Conservation (phyloP, 768 basidiomycete species). For the Boletus eberwhitei region DNA sequence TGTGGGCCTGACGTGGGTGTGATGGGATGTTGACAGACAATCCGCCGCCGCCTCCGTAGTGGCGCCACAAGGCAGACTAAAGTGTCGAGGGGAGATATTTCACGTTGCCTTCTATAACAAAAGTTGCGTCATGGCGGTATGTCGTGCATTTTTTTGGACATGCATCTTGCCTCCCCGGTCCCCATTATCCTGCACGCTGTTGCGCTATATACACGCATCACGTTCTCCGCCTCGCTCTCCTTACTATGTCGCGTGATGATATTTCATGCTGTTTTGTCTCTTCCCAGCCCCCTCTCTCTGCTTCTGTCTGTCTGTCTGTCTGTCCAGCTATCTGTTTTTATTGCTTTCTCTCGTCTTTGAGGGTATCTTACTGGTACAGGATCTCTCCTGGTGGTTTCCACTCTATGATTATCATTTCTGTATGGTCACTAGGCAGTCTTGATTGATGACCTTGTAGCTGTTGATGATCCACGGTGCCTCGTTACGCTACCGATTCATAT, state of each 20-base stretch:
- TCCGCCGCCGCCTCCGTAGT: slow-evolving; percentile 5
- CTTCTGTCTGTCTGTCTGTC: neutral
- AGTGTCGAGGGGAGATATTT: neutral
- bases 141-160: neutral
- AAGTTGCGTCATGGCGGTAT: neutral
- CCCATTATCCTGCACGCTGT: neutral
- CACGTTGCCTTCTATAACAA: neutral
- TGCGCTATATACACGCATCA: neutral
- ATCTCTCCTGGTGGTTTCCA: neutral
- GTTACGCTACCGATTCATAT: slow-evolving; percentile 4
- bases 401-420: neutral
- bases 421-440: neutral
- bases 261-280: neutral
- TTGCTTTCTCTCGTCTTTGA: neutral
- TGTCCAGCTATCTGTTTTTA: neutral
- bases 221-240: neutral
- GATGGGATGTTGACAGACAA: slow-evolving; percentile 4
- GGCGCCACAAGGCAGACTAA: neutral
- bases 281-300: too few relatives aligned
- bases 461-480: neutral
- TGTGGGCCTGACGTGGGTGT: neutral
- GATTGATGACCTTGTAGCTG: slow-evolving; percentile 1
- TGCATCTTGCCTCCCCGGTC: neutral
- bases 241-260: neutral
- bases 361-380: neutral